Base-by-base conservation (phyloP, 192 early-diverging fungal genomes). In the Backusella parvicylindrica region DNA sequence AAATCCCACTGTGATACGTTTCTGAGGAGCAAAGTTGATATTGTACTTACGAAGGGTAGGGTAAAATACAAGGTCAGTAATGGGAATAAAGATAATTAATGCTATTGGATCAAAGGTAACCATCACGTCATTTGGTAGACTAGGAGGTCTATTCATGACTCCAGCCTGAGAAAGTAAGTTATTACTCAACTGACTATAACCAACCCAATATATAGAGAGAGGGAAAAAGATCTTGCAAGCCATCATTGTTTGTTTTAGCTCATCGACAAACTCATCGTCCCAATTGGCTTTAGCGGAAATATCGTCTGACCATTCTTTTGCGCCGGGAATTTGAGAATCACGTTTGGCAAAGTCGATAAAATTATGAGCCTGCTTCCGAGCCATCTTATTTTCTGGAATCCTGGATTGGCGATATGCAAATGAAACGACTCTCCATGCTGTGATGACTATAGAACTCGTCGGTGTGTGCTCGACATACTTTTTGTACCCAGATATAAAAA, bases 81-180 rank as follows among this genome's bases (percentile, higher is more conserved):
- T 64, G 30, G 89, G 89, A 31, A 90, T 85, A 50, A 88, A 80
- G 18, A 89, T 77, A 36, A 89, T 84, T 21, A 90, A 77, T 23
- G 77, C 79, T 68, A 90, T 84, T 31, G 89, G 85, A 68, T 90
- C 84, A 69, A 82, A 79, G 71, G 88, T 89, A 77, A 86, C 80
- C 85, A 90, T 87, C 38, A 90, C 85, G 70, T 90, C 85, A 77
- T 89, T 90, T 1, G 89, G 89, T 11, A 90, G 79, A 43, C 66
- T 72, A 23, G 82, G 80, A 2, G 86, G 79, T 9, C 84, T 65
- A 30, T 37, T 83, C 86, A 90, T 86, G 56, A 80, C 77, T 31
- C 84, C 86, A 3, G 89, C 84, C 75, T 90, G 89, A 72, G 88
- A 89, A 12, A 89, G 68, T 68, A 90, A 70, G 71, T 90, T 90